Conservation (phyloP, 2,329 filamentous ascomycete genomes). For the Aschersonia sp. region DNA sequence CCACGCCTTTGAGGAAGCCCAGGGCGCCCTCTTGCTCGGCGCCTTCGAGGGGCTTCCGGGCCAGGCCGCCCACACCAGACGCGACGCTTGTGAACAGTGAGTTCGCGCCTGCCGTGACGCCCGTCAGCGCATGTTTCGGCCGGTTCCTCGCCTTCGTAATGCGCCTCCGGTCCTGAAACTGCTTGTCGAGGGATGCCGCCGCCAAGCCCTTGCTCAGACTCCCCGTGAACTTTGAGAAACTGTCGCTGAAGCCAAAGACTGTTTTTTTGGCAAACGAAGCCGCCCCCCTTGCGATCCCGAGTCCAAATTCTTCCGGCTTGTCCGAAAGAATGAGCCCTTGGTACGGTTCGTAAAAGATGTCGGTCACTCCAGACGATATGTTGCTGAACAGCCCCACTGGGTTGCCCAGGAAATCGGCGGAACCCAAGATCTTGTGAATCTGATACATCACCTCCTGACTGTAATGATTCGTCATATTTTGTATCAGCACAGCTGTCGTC, state of each 20-base stretch:
- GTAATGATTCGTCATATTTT: constrained; percentile 87
- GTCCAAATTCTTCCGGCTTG: constrained; percentile 82
- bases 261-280: constrained; percentile 98
- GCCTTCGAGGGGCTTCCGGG: constrained; percentile 84
- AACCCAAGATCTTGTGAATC: constrained; percentile 93
- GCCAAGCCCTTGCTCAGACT: constrained; percentile 94
- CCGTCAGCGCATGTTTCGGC: constrained; percentile 93
- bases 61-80: constrained; percentile 84
- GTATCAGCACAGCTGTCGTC: constrained; percentile 67
- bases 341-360: constrained; percentile 99
- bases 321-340: constrained; percentile 95
- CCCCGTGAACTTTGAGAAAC: constrained; percentile 93
- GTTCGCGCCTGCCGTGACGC: constrained; percentile 88
- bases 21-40: constrained; percentile 89
- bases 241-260: constrained; percentile 93
- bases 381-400: constrained; percentile 97
- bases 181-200: constrained; percentile 91
- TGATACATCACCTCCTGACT: constrained; percentile 92
- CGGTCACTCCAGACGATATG: constrained; percentile 88
- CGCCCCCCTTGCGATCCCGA: constrained; percentile 91
- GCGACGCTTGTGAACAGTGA: constrained; percentile 86
- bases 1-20: constrained; percentile 94
- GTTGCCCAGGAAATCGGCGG: constrained; percentile 93
- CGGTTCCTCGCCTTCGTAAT: constrained; percentile 88
- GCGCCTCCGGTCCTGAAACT: constrained; percentile 90